Evolutionary conservation across 768 basidiomycete species (phyloP).

Genomic region (Pleurotus giganteus): DNA sequence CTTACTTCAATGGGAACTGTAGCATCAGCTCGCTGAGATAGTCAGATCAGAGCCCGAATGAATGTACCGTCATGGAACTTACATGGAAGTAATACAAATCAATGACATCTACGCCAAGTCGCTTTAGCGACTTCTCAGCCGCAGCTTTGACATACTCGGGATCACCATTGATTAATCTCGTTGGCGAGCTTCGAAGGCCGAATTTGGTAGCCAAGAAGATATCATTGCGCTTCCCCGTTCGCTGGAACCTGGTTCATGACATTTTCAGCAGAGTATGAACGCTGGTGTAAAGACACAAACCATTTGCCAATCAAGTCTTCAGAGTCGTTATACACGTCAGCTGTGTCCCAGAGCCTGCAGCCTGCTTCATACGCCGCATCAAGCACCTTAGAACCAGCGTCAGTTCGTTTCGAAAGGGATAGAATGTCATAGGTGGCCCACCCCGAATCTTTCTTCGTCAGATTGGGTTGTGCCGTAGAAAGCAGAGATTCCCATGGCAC

Average conservation of each 20-base stretch:
- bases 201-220: constrained; percentile 65
- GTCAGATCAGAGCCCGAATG: background rate
- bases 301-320: constrained; percentile 46
- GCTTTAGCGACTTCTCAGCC: constrained; percentile 36
- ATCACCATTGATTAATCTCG: constrained; percentile 21
- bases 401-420: background rate
- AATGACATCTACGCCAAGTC: constrained; percentile 38
- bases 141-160: constrained; percentile 38
- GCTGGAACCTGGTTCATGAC: constrained; percentile 37
- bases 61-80: constrained; percentile 11
- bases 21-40: constrained; percentile 34
- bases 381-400: constrained; percentile 27
- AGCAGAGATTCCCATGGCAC: constrained; percentile 55
- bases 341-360: constrained; percentile 48
- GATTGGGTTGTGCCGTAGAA: constrained; percentile 40
- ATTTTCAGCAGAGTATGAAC: constrained; percentile 1
- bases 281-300: constrained; percentile 15
- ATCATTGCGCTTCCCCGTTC: constrained; percentile 45
- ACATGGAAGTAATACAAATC: constrained; percentile 48
- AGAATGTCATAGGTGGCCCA: constrained; percentile 17
- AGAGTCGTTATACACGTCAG: constrained; percentile 44
- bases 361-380: constrained; percentile 40
- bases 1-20: constrained; percentile 46
- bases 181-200: constrained; percentile 18
- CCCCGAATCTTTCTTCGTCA: constrained; percentile 64